A percentile compares a stretch with the other conserved stretches of the same genome.
phyloP scores from a whole-genome alignment of 257 asterid species.

The Knoxia roxburghii region DNA sequence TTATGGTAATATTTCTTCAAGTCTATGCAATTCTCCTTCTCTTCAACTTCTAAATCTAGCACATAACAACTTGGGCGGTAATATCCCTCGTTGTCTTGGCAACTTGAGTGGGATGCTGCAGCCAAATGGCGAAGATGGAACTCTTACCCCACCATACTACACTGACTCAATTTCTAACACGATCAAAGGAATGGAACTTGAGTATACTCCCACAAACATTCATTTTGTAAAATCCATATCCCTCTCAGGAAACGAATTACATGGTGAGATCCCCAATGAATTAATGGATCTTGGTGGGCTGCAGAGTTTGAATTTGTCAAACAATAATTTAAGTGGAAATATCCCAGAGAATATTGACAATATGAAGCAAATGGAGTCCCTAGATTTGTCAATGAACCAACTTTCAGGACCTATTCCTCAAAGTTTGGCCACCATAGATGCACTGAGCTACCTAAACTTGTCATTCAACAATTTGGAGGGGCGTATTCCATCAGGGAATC shows the following conservation, averaged over 20 bases:
- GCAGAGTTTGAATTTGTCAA: conserved; percentile 19
- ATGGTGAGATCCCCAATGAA: conserved; percentile 11
- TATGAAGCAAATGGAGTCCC: conserved; percentile 25
- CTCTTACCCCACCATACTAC: background rate
- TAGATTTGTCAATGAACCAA: conserved; percentile 23
- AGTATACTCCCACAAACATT: conserved; percentile 1
- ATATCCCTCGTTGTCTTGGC: conserved; percentile 22
- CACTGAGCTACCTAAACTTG: conserved; percentile 26
- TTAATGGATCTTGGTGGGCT: background rate
- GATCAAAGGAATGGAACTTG: conserved; percentile 5
- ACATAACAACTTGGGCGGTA: conserved; percentile 14
- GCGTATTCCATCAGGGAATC: background rate
- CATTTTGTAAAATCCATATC: background rate
- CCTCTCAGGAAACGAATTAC: conserved; percentile 8
- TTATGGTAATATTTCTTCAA: too few relatives aligned
- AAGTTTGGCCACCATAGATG: conserved; percentile 18
- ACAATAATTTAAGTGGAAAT: conserved; percentile 17
- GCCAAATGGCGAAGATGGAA: too few relatives aligned
- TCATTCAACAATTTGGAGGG: background rate
- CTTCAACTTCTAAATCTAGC: too few relatives aligned
- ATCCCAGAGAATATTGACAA: conserved; percentile 25
- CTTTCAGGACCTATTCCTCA: conserved; percentile 26
- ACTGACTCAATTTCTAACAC: conserved; percentile 1
- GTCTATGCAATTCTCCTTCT: too few relatives aligned
- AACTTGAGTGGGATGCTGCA: too few relatives aligned